A percentile compares a stretch with the other conserved stretches of the same genome.
These are phyloP conservation scores for Venustampulla echinocandica DNA, from an alignment of 495 filamentous ascomycete genomes.

Conservation along the genomic window DNA sequence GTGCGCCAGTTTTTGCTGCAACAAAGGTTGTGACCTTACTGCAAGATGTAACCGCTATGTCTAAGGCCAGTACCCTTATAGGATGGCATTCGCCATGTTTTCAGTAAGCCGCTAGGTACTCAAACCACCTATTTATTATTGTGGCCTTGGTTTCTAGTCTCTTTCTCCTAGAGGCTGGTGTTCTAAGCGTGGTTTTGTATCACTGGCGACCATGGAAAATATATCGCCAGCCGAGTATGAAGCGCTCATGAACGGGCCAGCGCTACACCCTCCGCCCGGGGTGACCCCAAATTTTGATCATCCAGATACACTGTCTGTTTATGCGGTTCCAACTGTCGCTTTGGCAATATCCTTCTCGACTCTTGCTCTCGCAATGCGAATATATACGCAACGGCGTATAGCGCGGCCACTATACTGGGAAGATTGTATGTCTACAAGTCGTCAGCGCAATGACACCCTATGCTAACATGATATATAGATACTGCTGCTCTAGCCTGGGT, in stretches of 20 bases:
- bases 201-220: neutral
- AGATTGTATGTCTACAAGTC: conserved; percentile 23
- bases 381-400: conserved; percentile 24
- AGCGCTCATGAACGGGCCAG: neutral
- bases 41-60: too few relatives aligned
- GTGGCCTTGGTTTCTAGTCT: too few relatives aligned
- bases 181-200: too few relatives aligned
- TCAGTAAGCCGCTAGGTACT: too few relatives aligned
- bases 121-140: too few relatives aligned
- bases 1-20: too few relatives aligned
- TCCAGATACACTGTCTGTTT: conserved; percentile 6
- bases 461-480: neutral
- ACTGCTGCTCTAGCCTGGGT: neutral
- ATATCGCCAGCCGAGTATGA: neutral
- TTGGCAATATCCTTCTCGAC: conserved; percentile 24
- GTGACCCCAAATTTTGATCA: conserved; percentile 10
- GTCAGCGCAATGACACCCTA: neutral
- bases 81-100: too few relatives aligned
- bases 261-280: conserved; percentile 12
- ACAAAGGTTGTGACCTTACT: too few relatives aligned
- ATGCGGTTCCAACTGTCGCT: conserved; percentile 21
- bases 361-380: conserved; percentile 23
- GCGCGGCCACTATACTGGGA: conserved; percentile 25
- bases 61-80: too few relatives aligned
- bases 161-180: too few relatives aligned